Conservation (phyloP, 306 rosid species). For the Prinsepia uniflora region DNA sequence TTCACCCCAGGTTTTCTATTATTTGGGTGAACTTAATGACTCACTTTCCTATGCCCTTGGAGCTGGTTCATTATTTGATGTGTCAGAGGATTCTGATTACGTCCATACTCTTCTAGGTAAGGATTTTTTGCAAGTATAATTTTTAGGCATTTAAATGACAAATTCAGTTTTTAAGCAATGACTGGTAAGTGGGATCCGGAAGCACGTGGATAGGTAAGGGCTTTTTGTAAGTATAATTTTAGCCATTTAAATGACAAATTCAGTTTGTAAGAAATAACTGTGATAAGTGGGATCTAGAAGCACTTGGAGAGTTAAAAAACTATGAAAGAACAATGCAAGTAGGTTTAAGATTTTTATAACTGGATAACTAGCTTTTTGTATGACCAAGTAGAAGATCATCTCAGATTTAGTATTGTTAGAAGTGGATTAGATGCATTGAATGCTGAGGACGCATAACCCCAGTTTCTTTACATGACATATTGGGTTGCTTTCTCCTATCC, state of each 20-base stretch:
- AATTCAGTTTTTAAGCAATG: neutral
- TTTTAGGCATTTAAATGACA: slow-evolving; percentile 2
- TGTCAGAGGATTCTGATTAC: slow-evolving; percentile 91
- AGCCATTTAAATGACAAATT: slow-evolving; percentile 1
- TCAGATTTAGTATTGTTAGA: neutral
- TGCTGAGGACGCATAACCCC: neutral
- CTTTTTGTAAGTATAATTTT: neutral
- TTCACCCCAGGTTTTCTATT: slow-evolving; percentile 68
- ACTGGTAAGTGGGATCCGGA: neutral
- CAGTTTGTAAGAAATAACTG: neutral
- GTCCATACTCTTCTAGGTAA: slow-evolving; percentile 91
- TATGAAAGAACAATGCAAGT: neutral
- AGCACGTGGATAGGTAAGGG: slow-evolving; percentile 6
- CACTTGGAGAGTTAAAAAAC: neutral
- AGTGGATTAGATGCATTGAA: neutral
- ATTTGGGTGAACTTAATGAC: slow-evolving; percentile 92
- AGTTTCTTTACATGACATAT: slow-evolving; percentile 7
- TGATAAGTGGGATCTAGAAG: neutral
- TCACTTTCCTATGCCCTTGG: slow-evolving; percentile 93
- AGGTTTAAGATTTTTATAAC: slow-evolving; percentile 2
- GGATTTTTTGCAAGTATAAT: slow-evolving; percentile 14
- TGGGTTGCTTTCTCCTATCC: slow-evolving; percentile 31
- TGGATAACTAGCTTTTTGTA: neutral
- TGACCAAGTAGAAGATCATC: neutral
- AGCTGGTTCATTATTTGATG: slow-evolving; percentile 83